phyloP scores from a whole-genome alignment of 805 yeast genomes.

The Saccharomycopsis fodiens region DNA sequence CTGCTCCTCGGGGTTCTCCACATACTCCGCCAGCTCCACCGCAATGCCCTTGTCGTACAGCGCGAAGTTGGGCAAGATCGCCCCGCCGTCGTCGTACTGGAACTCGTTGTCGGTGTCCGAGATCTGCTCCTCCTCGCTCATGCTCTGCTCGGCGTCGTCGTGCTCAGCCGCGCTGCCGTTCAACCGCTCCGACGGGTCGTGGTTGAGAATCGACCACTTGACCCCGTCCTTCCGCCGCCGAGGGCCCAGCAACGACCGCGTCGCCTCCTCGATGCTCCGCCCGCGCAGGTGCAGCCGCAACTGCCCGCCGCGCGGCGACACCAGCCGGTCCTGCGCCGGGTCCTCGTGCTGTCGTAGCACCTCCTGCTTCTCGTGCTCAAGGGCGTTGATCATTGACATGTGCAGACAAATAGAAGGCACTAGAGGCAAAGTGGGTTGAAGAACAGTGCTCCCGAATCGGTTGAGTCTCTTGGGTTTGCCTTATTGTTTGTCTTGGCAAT shows the following conservation, averaged over 20 bases:
- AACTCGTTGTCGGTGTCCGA: slow-evolving; percentile 52
- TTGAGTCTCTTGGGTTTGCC: too few species aligned
- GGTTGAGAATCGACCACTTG: slow-evolving; percentile 61
- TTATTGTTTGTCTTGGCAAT: too few species aligned
- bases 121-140: slow-evolving; percentile 52
- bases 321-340: slow-evolving; percentile 2
- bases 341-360: slow-evolving; percentile 1
- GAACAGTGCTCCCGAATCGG: too few species aligned
- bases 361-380: slow-evolving; percentile 6
- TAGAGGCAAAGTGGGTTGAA: too few species aligned
- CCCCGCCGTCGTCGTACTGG: slow-evolving; percentile 49
- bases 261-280: not conserved
- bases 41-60: slow-evolving; percentile 17
- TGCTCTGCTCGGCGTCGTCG: slow-evolving; percentile 6
- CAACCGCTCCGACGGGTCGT: slow-evolving; percentile 67
- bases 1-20: slow-evolving; percentile 23
- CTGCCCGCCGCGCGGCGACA: slow-evolving; percentile 4
- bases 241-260: slow-evolving; percentile 12
- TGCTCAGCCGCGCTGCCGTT: not conserved
- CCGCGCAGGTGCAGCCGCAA: slow-evolving; percentile 1
- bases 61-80: slow-evolving; percentile 50
- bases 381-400: slow-evolving; percentile 5
- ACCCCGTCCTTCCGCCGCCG: slow-evolving; percentile 22
- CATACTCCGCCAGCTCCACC: not conserved
- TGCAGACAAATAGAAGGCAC: too few species aligned